phyloP scores from a whole-genome alignment of 148 eudicot species.

The Diospyros lotus region DNA sequence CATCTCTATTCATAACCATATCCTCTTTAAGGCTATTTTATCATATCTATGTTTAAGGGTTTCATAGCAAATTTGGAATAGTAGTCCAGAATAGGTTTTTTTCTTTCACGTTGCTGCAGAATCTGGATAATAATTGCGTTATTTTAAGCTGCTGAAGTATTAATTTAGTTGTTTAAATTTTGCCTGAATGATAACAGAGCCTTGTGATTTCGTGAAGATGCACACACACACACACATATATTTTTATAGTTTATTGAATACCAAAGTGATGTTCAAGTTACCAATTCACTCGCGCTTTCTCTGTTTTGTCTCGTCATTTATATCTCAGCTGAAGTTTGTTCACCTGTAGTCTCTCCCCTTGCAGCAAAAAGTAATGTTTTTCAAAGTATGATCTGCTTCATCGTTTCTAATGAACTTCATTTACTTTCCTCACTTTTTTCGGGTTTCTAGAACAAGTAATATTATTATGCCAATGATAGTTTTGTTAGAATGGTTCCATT shows the following conservation, averaged over 20 bases:
- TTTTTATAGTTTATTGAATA: not conserved
- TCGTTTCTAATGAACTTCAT: not conserved
- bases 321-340: not conserved
- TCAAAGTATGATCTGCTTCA: not conserved
- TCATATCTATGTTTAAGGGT: too few relatives aligned
- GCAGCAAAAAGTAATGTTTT: not conserved
- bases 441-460: too few relatives aligned
- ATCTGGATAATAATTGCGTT: not conserved
- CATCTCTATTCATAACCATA: too few relatives aligned
- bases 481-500: not conserved
- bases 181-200: not conserved
- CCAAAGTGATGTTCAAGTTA: not conserved
- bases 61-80: not conserved
- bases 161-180: too few relatives aligned
- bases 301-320: not conserved
- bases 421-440: not conserved
- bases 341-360: not conserved
- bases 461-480: not conserved
- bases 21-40: too few relatives aligned
- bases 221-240: not conserved
- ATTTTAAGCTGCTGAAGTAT: not conserved
- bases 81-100: not conserved
- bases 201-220: not conserved
- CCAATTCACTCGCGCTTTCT: not conserved
- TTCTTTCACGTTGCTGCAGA: not conserved